Conservation (phyloP, 495 filamentous ascomycete species). For the Poronia punctata region DNA sequence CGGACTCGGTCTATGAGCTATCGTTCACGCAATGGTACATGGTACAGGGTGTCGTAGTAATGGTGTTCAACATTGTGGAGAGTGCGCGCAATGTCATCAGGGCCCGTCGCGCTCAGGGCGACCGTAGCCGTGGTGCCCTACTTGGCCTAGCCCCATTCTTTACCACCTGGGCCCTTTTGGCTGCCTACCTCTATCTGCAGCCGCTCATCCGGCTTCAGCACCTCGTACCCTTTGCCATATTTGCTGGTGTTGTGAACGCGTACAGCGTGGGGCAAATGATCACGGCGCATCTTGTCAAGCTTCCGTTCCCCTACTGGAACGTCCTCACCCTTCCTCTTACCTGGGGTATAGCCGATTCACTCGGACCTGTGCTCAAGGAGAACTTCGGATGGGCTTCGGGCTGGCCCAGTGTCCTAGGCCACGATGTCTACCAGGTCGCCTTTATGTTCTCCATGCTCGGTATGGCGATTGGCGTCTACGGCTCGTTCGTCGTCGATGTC, state of each 20-base stretch:
- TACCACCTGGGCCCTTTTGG: slow-evolving; percentile 64
- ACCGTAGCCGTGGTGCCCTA: slow-evolving; percentile 63
- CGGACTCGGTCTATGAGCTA: slow-evolving; percentile 62
- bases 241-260: slow-evolving; percentile 80
- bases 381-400: slow-evolving; percentile 49
- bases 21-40: slow-evolving; percentile 89
- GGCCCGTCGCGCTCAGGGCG: slow-evolving; percentile 64
- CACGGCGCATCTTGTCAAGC: slow-evolving; percentile 79
- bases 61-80: slow-evolving; percentile 73
- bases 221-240: slow-evolving; percentile 80
- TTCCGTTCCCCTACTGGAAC: slow-evolving; percentile 82
- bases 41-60: slow-evolving; percentile 76
- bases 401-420: slow-evolving; percentile 73
- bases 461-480: slow-evolving; percentile 76
- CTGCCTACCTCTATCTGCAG: slow-evolving; percentile 73
- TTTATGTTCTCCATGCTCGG: slow-evolving; percentile 83
- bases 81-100: slow-evolving; percentile 76
- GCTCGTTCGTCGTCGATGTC: slow-evolving; percentile 91
- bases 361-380: slow-evolving; percentile 56
- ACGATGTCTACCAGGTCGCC: slow-evolving; percentile 69
- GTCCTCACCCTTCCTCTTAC: slow-evolving; percentile 62
- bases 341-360: slow-evolving; percentile 67
- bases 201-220: slow-evolving; percentile 74
- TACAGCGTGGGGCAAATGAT: slow-evolving; percentile 95
- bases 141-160: slow-evolving; percentile 76